Evolutionary conservation across 1,139 yeast species (phyloP).

Genomic region (Taphrina deformans): DNA sequence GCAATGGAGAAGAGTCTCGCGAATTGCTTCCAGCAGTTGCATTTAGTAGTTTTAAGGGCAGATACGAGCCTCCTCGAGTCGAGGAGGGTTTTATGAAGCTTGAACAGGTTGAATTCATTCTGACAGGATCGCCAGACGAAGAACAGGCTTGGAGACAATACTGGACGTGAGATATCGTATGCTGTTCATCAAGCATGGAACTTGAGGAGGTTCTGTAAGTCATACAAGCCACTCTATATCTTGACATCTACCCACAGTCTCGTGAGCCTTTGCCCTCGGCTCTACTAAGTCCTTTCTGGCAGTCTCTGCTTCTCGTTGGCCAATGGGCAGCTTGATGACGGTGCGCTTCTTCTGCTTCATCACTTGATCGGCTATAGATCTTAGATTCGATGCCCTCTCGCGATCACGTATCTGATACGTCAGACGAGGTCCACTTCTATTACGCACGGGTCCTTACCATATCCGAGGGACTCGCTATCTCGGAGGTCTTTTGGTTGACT

Average conservation of each 20-base stretch:
- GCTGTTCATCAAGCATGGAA: neutral
- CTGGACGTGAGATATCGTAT: slow-evolving; percentile 6
- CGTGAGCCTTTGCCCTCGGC: neutral
- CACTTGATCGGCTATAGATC: neutral
- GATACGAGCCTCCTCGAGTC: slow-evolving; percentile 27
- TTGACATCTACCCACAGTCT: neutral
- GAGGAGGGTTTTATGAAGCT: slow-evolving; percentile 24
- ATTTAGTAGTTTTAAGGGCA: slow-evolving; percentile 6
- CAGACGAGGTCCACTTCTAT: neutral
- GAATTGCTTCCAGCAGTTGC: slow-evolving; percentile 30
- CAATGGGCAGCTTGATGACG: neutral
- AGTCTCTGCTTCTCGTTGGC: neutral
- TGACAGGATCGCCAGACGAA: slow-evolving; percentile 14
- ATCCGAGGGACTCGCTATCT: neutral
- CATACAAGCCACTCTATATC: neutral
- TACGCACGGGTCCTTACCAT: neutral
- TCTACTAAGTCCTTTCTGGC: neutral
- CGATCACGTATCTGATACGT: neutral
- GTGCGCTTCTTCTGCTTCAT: neutral
- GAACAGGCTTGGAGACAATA: slow-evolving; percentile 14
- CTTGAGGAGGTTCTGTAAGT: neutral
- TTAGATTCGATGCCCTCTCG: neutral
- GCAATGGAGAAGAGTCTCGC: slow-evolving; percentile 2
- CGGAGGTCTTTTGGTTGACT: neutral
- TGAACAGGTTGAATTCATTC: slow-evolving; percentile 8